Conservation (phyloP, 495 filamentous ascomycete species). For the Aspergillus funiculosus region DNA sequence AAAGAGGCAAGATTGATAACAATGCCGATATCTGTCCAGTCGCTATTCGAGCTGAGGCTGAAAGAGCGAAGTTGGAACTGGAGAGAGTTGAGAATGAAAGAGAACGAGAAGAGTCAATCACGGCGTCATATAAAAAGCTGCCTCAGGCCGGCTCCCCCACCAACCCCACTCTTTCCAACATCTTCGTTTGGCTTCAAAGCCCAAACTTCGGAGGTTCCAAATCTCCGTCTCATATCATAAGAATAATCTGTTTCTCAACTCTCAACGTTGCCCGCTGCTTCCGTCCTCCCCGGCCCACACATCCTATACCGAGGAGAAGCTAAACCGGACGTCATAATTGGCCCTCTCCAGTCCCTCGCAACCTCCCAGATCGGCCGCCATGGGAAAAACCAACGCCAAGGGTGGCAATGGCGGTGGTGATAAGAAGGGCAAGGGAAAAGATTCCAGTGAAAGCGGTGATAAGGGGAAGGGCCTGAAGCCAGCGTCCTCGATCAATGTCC, state of each 20-base stretch:
- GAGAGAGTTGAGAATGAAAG: too few species aligned
- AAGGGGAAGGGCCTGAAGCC: slow-evolving; percentile 56
- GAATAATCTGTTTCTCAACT: neutral
- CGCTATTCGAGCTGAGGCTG: too few species aligned
- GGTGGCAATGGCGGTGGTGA: slow-evolving; percentile 40
- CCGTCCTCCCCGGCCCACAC: too few species aligned
- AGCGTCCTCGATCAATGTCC: slow-evolving; percentile 73
- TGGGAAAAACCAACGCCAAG: slow-evolving; percentile 46
- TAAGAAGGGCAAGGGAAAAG: slow-evolving; percentile 47
- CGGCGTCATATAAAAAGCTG: slow-evolving; percentile 18
- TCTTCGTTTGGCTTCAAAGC: neutral
- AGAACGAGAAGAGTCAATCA: slow-evolving; percentile 1
- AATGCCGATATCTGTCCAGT: neutral
- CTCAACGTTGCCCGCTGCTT: neutral
- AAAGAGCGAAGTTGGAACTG: too few species aligned
- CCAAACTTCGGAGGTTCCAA: neutral
- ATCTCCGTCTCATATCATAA: neutral
- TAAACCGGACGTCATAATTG: neutral
- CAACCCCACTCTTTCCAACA: slow-evolving; percentile 4
- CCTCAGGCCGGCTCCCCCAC: slow-evolving; percentile 26
- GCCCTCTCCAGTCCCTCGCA: neutral
- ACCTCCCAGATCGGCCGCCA: neutral
- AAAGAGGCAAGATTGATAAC: neutral
- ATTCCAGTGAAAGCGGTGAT: slow-evolving; percentile 37
- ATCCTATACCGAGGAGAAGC: too few species aligned